Evolutionary conservation across 257 asterid genomes (phyloP).

Genomic region (Leonotis leonurus): DNA sequence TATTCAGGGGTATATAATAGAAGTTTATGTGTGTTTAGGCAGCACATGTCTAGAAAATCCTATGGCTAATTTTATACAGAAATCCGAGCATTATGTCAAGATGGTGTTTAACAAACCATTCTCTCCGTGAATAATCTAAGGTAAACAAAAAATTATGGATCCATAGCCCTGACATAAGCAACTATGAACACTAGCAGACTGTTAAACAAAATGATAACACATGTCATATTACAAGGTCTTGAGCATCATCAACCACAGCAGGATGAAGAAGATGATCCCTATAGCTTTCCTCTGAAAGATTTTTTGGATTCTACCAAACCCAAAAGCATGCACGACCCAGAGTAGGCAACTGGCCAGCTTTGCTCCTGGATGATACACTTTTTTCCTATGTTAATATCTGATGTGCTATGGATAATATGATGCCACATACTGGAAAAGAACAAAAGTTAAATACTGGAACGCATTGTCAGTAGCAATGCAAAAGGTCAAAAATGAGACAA

Average conservation of each 20-base stretch:
- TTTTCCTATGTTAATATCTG: conserved; percentile 7
- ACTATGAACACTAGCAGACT: conserved; percentile 19
- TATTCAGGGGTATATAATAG: not conserved
- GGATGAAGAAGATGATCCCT: not conserved
- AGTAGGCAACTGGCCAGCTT: not conserved
- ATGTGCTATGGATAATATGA: conserved; percentile 8
- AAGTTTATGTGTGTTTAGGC: not conserved
- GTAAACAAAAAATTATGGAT: conserved; percentile 3
- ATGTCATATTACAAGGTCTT: conserved; percentile 5
- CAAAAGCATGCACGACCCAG: not conserved
- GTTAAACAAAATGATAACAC: not conserved
- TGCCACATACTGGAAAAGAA: conserved; percentile 17
- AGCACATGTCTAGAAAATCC: not conserved
- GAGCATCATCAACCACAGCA: not conserved
- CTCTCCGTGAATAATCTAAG: conserved; percentile 2
- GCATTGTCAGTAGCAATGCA: not conserved
- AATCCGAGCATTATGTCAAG: not conserved
- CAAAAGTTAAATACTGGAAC: not conserved
- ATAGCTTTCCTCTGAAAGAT: not conserved
- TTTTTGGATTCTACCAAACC: not conserved
- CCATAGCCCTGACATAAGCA: conserved; percentile 3
- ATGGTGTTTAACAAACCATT: conserved; percentile 1
- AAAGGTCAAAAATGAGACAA: not conserved
- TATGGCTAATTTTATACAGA: conserved; percentile 14
- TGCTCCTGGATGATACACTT: not conserved